phyloP scores from a whole-genome alignment of 192 early-diverging fungal species.

The Podila verticillata region DNA sequence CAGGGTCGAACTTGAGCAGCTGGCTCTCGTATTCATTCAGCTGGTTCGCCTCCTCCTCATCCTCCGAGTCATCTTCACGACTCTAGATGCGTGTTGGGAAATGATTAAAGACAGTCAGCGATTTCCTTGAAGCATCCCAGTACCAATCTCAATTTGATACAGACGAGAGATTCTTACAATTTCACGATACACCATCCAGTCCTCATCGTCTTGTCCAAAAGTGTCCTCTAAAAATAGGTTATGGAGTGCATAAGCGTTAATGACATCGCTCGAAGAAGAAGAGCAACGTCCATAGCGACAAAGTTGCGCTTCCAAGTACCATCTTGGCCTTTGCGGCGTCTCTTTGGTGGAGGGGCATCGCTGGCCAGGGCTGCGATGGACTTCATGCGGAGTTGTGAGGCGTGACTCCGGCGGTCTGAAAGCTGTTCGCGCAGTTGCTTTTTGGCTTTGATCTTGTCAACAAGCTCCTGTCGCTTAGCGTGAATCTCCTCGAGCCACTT shows the following conservation, averaged over 20 bases:
- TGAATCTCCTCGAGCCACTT: constrained; percentile 80
- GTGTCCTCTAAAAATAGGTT: constrained; percentile 76
- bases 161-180: constrained; percentile 67
- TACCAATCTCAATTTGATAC: too few relatives aligned
- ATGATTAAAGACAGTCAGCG: too few relatives aligned
- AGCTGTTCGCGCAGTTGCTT: constrained; percentile 79
- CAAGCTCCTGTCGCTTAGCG: constrained; percentile 59
- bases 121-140: too few relatives aligned
- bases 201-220: constrained; percentile 93
- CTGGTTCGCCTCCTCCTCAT: constrained; percentile 75
- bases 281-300: too few relatives aligned
- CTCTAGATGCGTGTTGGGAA: constrained; percentile 53
- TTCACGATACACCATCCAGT: constrained; percentile 93
- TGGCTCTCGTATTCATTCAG: constrained; percentile 77
- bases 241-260: too few relatives aligned
- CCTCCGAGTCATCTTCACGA: constrained; percentile 82
- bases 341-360: constrained; percentile 60
- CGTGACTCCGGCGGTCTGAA: constrained; percentile 86
- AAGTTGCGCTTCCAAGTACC: constrained; percentile 27
- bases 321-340: constrained; percentile 68
- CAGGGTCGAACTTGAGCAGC: constrained; percentile 76
- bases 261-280: too few relatives aligned
- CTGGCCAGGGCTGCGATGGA: constrained; percentile 87
- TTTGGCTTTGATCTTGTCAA: constrained; percentile 77
- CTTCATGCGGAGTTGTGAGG: constrained; percentile 86